These are phyloP conservation scores for Conoideocrella luteorostrata DNA, from an alignment of 2,329 filamentous ascomycete genomes.

Conservation along the genomic window DNA sequence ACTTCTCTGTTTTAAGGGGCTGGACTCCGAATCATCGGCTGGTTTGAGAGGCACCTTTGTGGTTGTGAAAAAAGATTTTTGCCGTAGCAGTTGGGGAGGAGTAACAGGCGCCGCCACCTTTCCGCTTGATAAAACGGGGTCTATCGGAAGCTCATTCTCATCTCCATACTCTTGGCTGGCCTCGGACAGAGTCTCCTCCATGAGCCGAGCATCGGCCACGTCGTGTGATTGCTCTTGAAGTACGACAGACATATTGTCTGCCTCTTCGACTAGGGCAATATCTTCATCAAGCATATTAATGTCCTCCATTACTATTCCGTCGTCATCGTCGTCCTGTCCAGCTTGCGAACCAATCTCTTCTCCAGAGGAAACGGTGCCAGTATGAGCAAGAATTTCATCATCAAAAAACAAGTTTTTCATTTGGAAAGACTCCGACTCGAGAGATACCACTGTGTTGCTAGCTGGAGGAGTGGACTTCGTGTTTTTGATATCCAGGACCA, in stretches of 20 bases:
- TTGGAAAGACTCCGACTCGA: constrained; percentile 28
- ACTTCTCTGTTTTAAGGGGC: constrained; percentile 42
- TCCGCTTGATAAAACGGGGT: constrained; percentile 35
- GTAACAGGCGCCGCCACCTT: constrained; percentile 39
- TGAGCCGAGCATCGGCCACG: constrained; percentile 19
- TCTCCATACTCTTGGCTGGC: constrained; percentile 61
- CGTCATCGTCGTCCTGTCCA: constrained; percentile 16
- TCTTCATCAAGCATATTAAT: constrained; percentile 49
- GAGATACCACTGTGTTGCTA: background rate
- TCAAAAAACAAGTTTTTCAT: constrained; percentile 51
- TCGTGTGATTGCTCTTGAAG: constrained; percentile 36
- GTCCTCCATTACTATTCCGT: constrained; percentile 33
- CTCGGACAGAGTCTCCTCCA: constrained; percentile 49
- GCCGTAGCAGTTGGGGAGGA: constrained; percentile 45
- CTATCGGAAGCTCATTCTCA: constrained; percentile 55
- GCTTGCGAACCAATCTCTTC: constrained; percentile 12
- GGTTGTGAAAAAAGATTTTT: constrained; percentile 57
- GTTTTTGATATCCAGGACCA: background rate
- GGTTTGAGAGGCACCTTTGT: constrained; percentile 72
- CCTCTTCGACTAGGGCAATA: constrained; percentile 50
- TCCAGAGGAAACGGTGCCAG: constrained; percentile 13
- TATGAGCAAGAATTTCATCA: constrained; percentile 46
- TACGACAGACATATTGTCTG: constrained; percentile 53
- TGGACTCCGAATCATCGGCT: constrained; percentile 51
- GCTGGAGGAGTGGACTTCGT: background rate